Percentiles rank a stretch among this genome's conserved stretches.
Conservation (phyloP, 1,139 yeast species). For the Hyphopichia pseudoburtonii region DNA sequence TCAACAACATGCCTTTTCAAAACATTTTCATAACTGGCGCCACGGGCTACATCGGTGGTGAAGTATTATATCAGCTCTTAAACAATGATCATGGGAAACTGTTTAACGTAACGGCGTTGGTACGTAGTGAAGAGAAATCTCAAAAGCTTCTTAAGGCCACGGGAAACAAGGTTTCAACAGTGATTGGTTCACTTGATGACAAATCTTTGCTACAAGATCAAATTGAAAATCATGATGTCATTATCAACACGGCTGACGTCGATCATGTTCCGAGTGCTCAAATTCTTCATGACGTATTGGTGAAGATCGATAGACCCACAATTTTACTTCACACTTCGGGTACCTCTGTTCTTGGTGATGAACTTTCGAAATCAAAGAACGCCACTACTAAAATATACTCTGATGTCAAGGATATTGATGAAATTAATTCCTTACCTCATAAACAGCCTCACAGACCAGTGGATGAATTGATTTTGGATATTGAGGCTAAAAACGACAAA, state of each 20-base stretch:
- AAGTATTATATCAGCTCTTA: conserved; percentile 25
- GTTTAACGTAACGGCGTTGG: conserved; percentile 23
- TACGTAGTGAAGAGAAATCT: conserved; percentile 25
- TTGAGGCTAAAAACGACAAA: conserved; percentile 21
- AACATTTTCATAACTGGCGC: conserved; percentile 12
- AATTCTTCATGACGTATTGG: conserved; percentile 18
- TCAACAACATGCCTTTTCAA: not conserved
- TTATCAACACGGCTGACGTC: conserved; percentile 39
- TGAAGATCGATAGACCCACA: conserved; percentile 19
- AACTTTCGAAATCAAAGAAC: conserved; percentile 17
- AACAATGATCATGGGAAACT: conserved; percentile 12
- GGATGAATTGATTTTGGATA: conserved; percentile 30
- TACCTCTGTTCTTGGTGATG: conserved; percentile 24
- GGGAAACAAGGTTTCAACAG: conserved; percentile 14
- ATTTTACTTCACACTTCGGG: conserved; percentile 42
- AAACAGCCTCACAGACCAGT: conserved; percentile 39
- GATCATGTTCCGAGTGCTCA: conserved; percentile 35
- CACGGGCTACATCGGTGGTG: conserved; percentile 16
- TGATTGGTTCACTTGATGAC: conserved; percentile 24
- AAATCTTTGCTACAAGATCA: conserved; percentile 19
- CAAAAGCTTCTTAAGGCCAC: conserved; percentile 20
- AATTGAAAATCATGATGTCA: conserved; percentile 23
- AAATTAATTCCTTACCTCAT: conserved; percentile 26
- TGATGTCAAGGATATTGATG: conserved; percentile 28
- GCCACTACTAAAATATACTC: conserved; percentile 25